A percentile compares a stretch with the other conserved stretches of the same genome.
These are phyloP conservation scores for Dentipellis sp. DNA, from an alignment of 768 basidiomycete genomes.

Conservation along the genomic window DNA sequence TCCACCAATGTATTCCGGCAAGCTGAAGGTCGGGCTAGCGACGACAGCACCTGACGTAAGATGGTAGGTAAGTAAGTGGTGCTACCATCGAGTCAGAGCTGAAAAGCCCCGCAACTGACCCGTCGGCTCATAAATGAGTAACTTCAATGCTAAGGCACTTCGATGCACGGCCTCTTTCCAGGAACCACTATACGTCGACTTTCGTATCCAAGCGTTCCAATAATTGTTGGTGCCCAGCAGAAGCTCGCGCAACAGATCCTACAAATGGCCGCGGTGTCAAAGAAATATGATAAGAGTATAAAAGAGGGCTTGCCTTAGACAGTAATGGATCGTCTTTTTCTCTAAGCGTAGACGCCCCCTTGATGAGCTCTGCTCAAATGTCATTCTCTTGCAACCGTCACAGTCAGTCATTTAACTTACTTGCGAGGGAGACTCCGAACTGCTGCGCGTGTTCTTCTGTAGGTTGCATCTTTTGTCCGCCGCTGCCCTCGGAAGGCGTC, in stretches of 20 bases:
- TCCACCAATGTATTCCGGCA: constrained; percentile 89
- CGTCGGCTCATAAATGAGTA: constrained; percentile 89
- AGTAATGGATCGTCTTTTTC: constrained; percentile 64
- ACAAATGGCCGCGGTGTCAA: background rate
- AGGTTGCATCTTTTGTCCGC: constrained; percentile 23
- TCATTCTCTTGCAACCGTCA: background rate
- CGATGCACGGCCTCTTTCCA: constrained; percentile 96
- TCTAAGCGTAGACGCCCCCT: constrained; percentile 35
- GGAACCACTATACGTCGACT: constrained; percentile 81
- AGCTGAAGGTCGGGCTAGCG: constrained; percentile 90
- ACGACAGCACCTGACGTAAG: constrained; percentile 65
- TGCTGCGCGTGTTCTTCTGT: constrained; percentile 30
- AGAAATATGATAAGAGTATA: background rate
- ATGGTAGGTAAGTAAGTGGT: background rate
- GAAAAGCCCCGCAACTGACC: constrained; percentile 26
- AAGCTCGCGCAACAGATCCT: constrained; percentile 50
- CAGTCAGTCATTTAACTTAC: constrained; percentile 16
- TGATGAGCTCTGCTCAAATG: constrained; percentile 27
- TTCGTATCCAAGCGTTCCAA: constrained; percentile 87
- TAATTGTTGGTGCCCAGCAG: constrained; percentile 67
- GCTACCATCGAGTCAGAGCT: no score
- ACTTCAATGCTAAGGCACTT: constrained; percentile 88
- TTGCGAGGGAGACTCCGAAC: constrained; percentile 37
- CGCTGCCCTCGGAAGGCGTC: constrained; percentile 38
- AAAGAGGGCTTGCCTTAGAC: constrained; percentile 36